Evolutionary conservation across 208 protist species (phyloP), one percentile per base, ranked within the genome.

Genomic region (Leishmania major): DNA sequence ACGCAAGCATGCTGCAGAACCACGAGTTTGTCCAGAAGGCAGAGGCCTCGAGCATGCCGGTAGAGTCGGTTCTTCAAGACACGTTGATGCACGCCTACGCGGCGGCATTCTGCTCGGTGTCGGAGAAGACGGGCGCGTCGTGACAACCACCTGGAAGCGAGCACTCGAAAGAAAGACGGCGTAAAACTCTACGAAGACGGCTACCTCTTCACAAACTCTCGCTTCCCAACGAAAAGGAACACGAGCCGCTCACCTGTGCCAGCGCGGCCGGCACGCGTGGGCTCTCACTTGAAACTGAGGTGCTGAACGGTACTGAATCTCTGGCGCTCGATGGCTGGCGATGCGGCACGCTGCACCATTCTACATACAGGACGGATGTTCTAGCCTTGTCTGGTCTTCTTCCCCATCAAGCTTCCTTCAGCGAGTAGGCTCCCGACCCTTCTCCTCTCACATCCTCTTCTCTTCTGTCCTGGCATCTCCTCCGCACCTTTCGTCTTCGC

Each of bases 71-170:
- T 53, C 49, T 72, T 7, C 72, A 64, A 1, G 37, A 81, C 3
- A n/a, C 71, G 13, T 40, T 85, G 43, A 5, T 35, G 37, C 67
- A 77, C 6, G 70, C 82, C 17, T 86, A 79, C 40, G 28, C 71
- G 15, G n/a, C 40, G 15, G 82, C 82, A 5, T 86, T 88, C 43
- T 13, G 49, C 17, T 53, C 64, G 25, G 77, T 86, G 1, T 37
- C 57, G 19, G 45, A 22, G 70, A 35, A 53, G 45, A 17, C 40
- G 70, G 45, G 6, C 28, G 37, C 28, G 11, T 31, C 19, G 7
- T 74, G 70, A 74, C 13, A 31, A 37, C 70, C 22, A 6, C 22
- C 2, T 53, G 28, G 1, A 53, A 31, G 70, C 45, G 45, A 31
- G 8, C 43, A 28, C 45, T 17, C 4, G 11, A 40, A 28, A 3